Conservation (phyloP, 176 grass and related monocot species). For the Eremochloa ophiuroides region DNA sequence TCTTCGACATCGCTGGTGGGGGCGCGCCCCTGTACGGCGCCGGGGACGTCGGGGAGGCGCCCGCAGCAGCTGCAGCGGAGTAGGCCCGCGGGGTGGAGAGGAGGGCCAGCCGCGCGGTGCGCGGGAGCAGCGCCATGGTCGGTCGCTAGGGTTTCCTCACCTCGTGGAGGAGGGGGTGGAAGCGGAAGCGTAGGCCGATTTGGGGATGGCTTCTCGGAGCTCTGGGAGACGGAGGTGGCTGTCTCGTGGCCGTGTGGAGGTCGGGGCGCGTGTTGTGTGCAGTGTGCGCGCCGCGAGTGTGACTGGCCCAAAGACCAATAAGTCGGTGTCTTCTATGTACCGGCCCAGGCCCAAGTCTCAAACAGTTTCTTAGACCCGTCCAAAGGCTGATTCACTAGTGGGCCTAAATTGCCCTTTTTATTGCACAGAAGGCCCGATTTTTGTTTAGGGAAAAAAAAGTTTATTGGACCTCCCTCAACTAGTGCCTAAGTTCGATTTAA, state of each 20-base stretch:
- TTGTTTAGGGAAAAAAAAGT: no score
- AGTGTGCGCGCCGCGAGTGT: constrained; percentile 4
- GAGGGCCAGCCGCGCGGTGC: constrained; percentile 71
- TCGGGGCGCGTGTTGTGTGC: background rate
- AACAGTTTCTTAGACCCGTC: background rate
- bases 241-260: background rate
- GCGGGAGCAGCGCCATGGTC: constrained; percentile 85
- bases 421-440: no score
- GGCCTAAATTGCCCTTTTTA: no score
- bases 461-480: no score
- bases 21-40: constrained; percentile 27
- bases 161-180: constrained; percentile 31
- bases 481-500: no score
- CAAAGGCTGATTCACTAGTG: no score
- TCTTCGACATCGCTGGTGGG: constrained; percentile 52
- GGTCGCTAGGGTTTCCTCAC: constrained; percentile 27
- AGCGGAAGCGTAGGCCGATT: constrained; percentile 21
- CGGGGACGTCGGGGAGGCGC: constrained; percentile 29
- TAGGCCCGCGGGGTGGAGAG: constrained; percentile 53
- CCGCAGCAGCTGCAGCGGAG: constrained; percentile 38
- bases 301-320: background rate
- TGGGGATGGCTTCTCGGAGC: no score
- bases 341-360: background rate
- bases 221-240: background rate
- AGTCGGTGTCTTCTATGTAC: background rate